Conservation (phyloP, 176 grass and related monocot species). For the Avena atlantica region DNA sequence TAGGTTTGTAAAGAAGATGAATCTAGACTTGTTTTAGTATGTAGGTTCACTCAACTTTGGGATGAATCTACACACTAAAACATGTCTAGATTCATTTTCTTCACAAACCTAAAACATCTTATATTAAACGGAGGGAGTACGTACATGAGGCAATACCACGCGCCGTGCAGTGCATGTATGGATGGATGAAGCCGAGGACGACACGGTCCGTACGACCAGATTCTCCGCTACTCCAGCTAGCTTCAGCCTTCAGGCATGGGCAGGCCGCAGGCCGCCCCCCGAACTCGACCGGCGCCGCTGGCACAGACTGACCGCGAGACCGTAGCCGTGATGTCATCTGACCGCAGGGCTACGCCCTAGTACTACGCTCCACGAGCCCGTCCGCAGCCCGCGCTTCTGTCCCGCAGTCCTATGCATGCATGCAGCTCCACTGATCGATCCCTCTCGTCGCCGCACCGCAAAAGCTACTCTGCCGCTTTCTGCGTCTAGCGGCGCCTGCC, state of each 20-base stretch:
- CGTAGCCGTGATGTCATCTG: slow-evolving; percentile 42
- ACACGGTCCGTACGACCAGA: not conserved
- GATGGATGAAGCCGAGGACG: too few species aligned
- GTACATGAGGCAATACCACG: too few species aligned
- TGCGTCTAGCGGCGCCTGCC: slow-evolving; percentile 47
- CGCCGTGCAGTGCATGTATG: too few species aligned
- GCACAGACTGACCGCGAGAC: not conserved
- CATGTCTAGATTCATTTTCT: too few species aligned
- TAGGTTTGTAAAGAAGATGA: too few species aligned
- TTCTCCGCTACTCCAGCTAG: not conserved
- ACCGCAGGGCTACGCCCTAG: not conserved
- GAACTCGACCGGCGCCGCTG: slow-evolving; percentile 1
- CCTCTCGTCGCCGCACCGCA: not conserved
- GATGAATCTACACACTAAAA: too few species aligned
- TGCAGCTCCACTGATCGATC: too few species aligned
- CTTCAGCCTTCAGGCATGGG: not conserved
- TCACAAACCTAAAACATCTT: too few species aligned
- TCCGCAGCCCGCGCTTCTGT: not conserved
- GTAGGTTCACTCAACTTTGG: too few species aligned
- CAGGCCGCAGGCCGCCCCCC: not conserved
- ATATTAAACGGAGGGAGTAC: too few species aligned
- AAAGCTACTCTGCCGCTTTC: slow-evolving; percentile 21
- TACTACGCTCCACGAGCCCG: not conserved
- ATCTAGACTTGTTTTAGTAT: too few species aligned
- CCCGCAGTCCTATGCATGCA: not conserved